Percentiles rank a stretch among this genome's conserved stretches.
These are phyloP conservation scores for Saturnispora zaruensis DNA, from an alignment of 805 yeast species.

Conservation along the genomic window DNA sequence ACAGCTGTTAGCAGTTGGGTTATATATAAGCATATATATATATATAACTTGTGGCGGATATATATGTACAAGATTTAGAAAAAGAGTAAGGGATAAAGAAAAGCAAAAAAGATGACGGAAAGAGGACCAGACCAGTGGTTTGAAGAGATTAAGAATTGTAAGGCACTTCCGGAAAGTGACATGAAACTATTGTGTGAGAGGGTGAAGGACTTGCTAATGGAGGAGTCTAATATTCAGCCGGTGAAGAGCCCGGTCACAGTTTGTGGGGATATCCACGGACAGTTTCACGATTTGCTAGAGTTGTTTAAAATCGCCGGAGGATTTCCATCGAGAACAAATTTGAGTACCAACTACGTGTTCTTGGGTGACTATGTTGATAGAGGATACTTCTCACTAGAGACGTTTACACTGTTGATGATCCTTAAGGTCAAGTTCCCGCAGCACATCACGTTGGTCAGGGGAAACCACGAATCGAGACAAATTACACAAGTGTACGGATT, in stretches of 20 bases:
- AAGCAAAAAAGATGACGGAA: conserved; percentile 28
- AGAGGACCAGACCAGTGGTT: conserved; percentile 96
- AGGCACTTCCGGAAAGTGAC: conserved; percentile 79
- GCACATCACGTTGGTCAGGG: conserved; percentile 85
- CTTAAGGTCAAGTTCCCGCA: conserved; percentile 62
- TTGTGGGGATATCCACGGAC: conserved; percentile 98
- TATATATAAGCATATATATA: background rate
- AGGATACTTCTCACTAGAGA: conserved; percentile 92
- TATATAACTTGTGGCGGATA: background rate
- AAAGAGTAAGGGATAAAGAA: background rate
- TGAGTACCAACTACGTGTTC: conserved; percentile 58
- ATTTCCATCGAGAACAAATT: conserved; percentile 57
- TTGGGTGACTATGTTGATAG: conserved; percentile 96
- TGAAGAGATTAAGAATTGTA: conserved; percentile 86
- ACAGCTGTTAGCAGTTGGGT: background rate
- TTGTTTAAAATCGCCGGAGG: conserved; percentile 89
- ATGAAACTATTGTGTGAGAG: conserved; percentile 95
- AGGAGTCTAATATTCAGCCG: conserved; percentile 90
- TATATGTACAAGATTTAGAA: background rate
- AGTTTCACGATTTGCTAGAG: conserved; percentile 89
- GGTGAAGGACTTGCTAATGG: conserved; percentile 92
- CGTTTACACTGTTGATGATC: conserved; percentile 89
- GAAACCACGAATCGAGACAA: conserved; percentile 96
- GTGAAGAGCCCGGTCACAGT: conserved; percentile 91
- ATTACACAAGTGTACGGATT: conserved; percentile 98